Percentiles rank a stretch among this genome's conserved stretches.
Evolutionary conservation across 1,284 basidiomycete genomes (phyloP).

Genomic region (Ceratobasidium sp.): DNA sequence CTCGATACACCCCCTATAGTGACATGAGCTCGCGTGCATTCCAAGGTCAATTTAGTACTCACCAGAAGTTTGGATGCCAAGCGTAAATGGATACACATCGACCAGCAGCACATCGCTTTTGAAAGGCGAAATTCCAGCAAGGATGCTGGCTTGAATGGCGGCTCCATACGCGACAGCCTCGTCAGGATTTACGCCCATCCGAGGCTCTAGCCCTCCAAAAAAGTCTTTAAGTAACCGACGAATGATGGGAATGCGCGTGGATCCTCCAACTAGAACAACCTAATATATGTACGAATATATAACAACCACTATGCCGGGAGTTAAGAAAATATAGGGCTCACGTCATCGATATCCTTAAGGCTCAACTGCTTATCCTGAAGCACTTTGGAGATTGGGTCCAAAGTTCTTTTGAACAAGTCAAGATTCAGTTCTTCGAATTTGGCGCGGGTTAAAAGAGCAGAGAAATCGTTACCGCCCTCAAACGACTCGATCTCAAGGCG

Average conservation of each 20-base stretch:
- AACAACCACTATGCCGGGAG: too few species aligned
- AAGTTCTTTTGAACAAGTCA: conserved; percentile 67
- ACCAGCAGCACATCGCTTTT: conserved; percentile 56
- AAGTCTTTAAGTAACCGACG: conserved; percentile 63
- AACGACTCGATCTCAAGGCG: conserved; percentile 66
- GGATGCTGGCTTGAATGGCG: conserved; percentile 86
- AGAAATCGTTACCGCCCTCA: conserved; percentile 64
- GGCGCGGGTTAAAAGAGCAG: conserved; percentile 62
- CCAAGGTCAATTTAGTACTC: too few species aligned
- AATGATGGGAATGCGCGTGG: conserved; percentile 66
- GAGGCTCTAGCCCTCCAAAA: conserved; percentile 60
- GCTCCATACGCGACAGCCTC: conserved; percentile 99
- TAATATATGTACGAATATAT: conserved; percentile 46
- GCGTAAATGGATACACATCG: conserved; percentile 57
- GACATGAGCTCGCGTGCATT: conserved; percentile 48
- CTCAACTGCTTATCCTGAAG: conserved; percentile 54
- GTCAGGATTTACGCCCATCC: conserved; percentile 89
- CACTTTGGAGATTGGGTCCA: conserved; percentile 63
- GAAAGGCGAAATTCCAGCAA: conserved; percentile 55
- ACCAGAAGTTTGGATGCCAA: conserved; percentile 64
- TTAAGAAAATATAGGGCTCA: not conserved
- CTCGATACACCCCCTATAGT: conserved; percentile 63
- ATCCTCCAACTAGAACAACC: conserved; percentile 66
- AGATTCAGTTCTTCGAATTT: conserved; percentile 69
- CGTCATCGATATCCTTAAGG: conserved; percentile 59